phyloP scores from a whole-genome alignment of 495 filamentous ascomycete species.

The Filosporella fistucella region DNA sequence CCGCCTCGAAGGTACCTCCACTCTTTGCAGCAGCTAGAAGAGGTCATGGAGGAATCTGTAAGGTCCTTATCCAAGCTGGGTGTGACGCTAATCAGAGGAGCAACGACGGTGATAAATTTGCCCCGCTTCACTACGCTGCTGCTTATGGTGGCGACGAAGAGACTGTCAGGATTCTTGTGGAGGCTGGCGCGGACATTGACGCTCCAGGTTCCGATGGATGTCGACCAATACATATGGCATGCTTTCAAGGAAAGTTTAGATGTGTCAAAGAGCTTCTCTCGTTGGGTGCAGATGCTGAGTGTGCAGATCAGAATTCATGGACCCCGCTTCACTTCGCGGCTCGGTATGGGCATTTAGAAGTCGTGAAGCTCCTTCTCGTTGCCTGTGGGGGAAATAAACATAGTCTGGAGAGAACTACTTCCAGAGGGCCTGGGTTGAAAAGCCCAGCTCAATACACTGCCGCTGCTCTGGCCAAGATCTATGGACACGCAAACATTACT shows the following conservation, averaged over 20 bases:
- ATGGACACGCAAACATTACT: too few species aligned
- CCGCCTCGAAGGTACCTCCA: not conserved
- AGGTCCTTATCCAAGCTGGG: not conserved
- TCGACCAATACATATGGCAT: not conserved
- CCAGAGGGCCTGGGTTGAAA: too few species aligned
- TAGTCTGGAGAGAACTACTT: too few species aligned
- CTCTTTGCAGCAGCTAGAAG: not conserved
- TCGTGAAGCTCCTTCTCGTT: not conserved
- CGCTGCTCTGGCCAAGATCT: too few species aligned
- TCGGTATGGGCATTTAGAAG: not conserved
- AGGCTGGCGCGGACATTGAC: not conserved
- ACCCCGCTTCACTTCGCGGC: not conserved
- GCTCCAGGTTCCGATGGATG: not conserved
- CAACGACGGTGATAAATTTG: not conserved
- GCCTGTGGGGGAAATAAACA: too few species aligned
- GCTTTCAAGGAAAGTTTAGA: not conserved
- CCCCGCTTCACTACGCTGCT: not conserved
- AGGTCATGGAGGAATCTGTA: not conserved
- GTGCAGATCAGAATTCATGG: not conserved
- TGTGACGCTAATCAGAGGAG: not conserved
- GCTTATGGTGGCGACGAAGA: not conserved
- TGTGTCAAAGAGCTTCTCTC: not conserved
- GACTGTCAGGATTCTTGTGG: not conserved
- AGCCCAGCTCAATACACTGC: too few species aligned
- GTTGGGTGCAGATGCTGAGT: not conserved